A percentile compares a stretch with the other conserved stretches of the same genome.
phyloP scores from a whole-genome alignment of 805 yeast species.

The baker's yeast (Saccharomyces cerevisiae) region DNA sequence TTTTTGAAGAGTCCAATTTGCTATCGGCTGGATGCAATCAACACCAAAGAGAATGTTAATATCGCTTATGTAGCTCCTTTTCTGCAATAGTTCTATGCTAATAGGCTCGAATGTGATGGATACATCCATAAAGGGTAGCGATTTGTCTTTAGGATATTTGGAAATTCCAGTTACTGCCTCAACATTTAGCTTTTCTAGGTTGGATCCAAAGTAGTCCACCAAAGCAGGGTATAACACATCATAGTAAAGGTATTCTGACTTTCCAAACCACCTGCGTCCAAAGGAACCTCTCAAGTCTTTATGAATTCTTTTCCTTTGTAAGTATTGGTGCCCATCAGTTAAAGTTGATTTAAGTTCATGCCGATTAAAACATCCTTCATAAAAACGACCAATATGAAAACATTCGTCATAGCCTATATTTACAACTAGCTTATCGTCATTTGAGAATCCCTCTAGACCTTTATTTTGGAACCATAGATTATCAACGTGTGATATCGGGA shows the following conservation, averaged over 20 bases:
- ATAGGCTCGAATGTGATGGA: background rate
- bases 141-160: background rate
- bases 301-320: constrained; percentile 6
- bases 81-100: background rate
- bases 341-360: background rate
- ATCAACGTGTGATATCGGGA: background rate
- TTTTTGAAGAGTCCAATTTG: constrained; percentile 46
- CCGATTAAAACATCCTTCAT: constrained; percentile 7
- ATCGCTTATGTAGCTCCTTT: constrained; percentile 37
- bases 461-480: constrained; percentile 3
- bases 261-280: constrained; percentile 17
- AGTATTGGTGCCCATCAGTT: background rate
- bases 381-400: constrained; percentile 12
- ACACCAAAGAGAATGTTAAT: constrained; percentile 65
- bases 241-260: constrained; percentile 17
- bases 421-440: constrained; percentile 7
- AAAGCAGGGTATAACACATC: constrained; percentile 6
- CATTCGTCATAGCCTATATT: constrained; percentile 16
- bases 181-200: background rate
- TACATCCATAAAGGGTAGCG: background rate
- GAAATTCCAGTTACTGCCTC: background rate
- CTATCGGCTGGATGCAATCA: constrained; percentile 70
- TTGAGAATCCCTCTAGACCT: background rate
- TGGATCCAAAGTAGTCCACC: background rate
- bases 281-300: constrained; percentile 20